A percentile compares a stretch with the other conserved stretches of the same genome.
phyloP scores from a whole-genome alignment of 2,329 filamentous ascomycete species.

The Diaporthe aspalathi region DNA sequence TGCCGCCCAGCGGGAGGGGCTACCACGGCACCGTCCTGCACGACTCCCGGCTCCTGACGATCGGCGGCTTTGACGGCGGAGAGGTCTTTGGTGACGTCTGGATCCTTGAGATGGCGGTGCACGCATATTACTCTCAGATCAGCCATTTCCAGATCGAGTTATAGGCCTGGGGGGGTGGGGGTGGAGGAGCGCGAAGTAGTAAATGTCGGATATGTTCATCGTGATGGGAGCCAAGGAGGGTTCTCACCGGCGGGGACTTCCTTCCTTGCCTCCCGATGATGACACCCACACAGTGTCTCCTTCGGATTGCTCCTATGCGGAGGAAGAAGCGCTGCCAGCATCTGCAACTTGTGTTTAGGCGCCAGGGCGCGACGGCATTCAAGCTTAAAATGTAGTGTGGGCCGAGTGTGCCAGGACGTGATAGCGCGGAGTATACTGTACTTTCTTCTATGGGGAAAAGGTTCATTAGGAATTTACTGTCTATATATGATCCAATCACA shows the following conservation, averaged over 20 bases:
- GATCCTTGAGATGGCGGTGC: conserved; percentile 75
- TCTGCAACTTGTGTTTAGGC: neutral
- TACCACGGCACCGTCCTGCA: conserved; percentile 76
- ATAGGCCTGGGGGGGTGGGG: conserved; percentile 46
- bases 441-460: conserved; percentile 3
- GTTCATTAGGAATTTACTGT: conserved; percentile 21
- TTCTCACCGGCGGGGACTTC: neutral
- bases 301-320: neutral
- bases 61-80: conserved; percentile 75
- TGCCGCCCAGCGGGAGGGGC: conserved; percentile 71
- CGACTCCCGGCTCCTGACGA: conserved; percentile 72
- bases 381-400: neutral
- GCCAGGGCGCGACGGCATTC: neutral
- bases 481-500: conserved; percentile 12
- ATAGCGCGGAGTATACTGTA: conserved; percentile 15
- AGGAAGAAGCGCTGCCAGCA: neutral
- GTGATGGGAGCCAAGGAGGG: neutral
- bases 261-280: conserved; percentile 26
- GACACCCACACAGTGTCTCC: conserved; percentile 33
- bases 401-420: neutral
- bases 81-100: conserved; percentile 77
- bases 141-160: conserved; percentile 79
- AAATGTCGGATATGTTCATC: neutral
- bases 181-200: conserved; percentile 3
- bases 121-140: conserved; percentile 79